Base-by-base conservation (phyloP, 331 rosid genomes). In the Acacia concinna region DNA sequence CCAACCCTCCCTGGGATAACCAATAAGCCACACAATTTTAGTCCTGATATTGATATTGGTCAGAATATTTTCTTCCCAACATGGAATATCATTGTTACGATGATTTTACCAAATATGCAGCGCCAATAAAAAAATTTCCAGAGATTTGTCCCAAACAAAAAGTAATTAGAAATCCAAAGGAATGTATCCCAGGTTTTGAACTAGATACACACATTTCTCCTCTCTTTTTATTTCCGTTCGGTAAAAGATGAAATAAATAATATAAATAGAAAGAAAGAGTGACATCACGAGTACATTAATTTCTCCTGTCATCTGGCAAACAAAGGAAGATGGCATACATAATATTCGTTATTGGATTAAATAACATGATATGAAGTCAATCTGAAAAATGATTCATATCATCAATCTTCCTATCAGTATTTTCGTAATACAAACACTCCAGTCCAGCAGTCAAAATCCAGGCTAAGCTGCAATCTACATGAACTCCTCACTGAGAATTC, bases 401-500 rank as follows among this genome's bases (percentile, higher is more conserved):
- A 44, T 82, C 75, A 44, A 25, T 43, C 14, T 43, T 14, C 34
- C 51, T 25, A 70, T 47, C 57, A 70, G 75, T 75, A 46, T 46
- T 76, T 63, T 46, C 37, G 10, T 60, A 30, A 20, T 76, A 31
- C 40, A 74, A 51, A 71, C 46, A 47, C 65, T 54, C 83, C 62
- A 21, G 38, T 54, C 83, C 62, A 21, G 38, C 56, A 14, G 57
- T 68, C 76, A 74, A 40, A 27, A 4, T 75, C 52, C 37, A 17
- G 59, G 43, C 59, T 28, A 28, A 56, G 68, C 79, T 40, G 14
- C 28, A 75, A 60, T 49, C 37, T 83, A 49, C 78, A 75, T 38
- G 74, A 70, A 83, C 37, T 11, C 82, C 72, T 80, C 74, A 76
- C 1, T 63, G 30, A 82, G 86, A 84, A 27, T 75, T 66, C 88